Conservation (phyloP, 169 alveolate species). For the Ichthyophthirius multifiliis region DNA sequence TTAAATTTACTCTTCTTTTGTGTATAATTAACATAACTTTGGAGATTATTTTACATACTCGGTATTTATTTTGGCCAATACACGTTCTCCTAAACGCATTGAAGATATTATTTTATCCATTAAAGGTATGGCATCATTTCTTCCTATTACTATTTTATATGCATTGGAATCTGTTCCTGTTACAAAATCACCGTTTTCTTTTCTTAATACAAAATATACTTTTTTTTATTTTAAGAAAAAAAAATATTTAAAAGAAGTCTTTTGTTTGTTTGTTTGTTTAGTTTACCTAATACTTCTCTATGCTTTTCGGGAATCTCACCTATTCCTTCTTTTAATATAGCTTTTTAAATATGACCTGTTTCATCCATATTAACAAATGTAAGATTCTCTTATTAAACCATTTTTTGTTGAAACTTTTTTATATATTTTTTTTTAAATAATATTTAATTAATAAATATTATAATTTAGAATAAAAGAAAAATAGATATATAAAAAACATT, state of each 20-base stretch:
- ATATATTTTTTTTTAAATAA: too few species aligned
- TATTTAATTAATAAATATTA: too few species aligned
- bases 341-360: not conserved
- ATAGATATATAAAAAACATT: too few species aligned
- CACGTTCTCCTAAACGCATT: not conserved
- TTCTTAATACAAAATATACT: not conserved
- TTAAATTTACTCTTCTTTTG: not conserved
- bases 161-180: not conserved
- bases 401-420: too few species aligned
- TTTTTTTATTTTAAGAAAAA: too few species aligned
- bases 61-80: not conserved
- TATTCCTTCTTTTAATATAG: not conserved
- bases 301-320: not conserved
- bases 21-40: not conserved
- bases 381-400: too few species aligned
- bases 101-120: not conserved
- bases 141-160: not conserved
- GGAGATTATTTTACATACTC: not conserved
- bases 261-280: not conserved
- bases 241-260: not conserved
- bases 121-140: not conserved
- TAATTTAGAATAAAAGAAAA: too few species aligned
- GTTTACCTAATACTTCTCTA: conserved; percentile 3
- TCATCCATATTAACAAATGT: not conserved
- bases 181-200: not conserved